Evolutionary conservation across 345 rosid genomes (phyloP).

Genomic region (Gossypium turneri): DNA sequence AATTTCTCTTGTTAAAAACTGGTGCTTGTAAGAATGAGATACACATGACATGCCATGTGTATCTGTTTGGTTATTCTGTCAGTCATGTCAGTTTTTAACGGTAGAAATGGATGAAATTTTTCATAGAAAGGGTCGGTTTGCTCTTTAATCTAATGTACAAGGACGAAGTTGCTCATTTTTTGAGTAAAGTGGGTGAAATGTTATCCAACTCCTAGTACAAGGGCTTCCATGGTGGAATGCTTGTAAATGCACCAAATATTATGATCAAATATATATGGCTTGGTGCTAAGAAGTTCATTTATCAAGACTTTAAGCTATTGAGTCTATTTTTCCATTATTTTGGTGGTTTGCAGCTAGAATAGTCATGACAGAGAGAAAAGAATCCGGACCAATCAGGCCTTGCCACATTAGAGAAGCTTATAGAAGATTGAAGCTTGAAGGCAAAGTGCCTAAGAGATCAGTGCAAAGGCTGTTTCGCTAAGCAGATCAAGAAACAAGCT

Average conservation of each 20-base stretch:
- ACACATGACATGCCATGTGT: too few relatives aligned
- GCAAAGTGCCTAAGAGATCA: conserved; percentile 80
- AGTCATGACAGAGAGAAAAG: conserved; percentile 87
- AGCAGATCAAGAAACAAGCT: conserved; percentile 5
- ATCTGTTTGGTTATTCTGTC: too few relatives aligned
- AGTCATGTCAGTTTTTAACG: too few relatives aligned
- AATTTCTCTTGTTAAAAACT: too few relatives aligned
- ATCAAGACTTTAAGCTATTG: neutral
- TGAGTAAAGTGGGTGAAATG: too few relatives aligned
- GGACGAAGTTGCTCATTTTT: too few relatives aligned
- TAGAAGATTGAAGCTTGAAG: conserved; percentile 81
- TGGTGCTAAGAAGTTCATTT: neutral
- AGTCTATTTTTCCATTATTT: neutral
- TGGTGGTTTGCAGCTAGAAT: conserved; percentile 54
- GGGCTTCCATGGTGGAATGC: too few relatives aligned
- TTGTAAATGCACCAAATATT: neutral
- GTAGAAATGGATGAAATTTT: too few relatives aligned
- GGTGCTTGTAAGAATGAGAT: too few relatives aligned
- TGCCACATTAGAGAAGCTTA: conserved; percentile 92
- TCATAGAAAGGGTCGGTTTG: too few relatives aligned
- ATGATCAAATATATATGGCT: neutral
- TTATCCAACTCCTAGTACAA: too few relatives aligned
- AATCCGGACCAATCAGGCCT: conserved; percentile 93
- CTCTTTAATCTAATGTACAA: too few relatives aligned
- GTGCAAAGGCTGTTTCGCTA: conserved; percentile 87